Evolutionary conservation across 768 basidiomycete species (phyloP), one percentile per base, ranked within the genome.

Genomic region (Rhizopogon roseolus): DNA sequence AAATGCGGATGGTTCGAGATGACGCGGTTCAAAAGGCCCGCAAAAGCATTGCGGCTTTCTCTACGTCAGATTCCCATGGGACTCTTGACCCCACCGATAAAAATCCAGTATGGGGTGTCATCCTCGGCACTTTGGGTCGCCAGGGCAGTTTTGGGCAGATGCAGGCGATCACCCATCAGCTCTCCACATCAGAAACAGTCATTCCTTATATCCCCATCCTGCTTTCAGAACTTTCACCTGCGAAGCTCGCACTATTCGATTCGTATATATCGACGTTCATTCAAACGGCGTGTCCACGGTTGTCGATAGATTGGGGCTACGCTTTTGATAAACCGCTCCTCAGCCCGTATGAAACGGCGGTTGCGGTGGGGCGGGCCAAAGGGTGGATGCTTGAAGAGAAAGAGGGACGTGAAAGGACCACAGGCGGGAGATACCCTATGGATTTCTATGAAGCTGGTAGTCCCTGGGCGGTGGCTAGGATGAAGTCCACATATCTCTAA

Each of bases 281-380:
- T 16, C 97, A 98, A 66, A 99, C 97, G 1, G 92, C 94, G 0
- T 98, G 97, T 68, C 97, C 97, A 3, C 84, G 97, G 25, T 74
- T 99, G 50, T 94, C 92, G 16, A 98, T 98, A 54, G 97, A 99
- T 65, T 99, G 97, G 97, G 97, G 97, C 4, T 95, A 95, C 64
- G 97, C 96, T 1, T 99, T 99, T 71, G 77, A 86, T 51, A 76
- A 80, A 19, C 97, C 97, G 2, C 74, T 98, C 46, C 71, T 99
- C 36, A 94, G 86, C 61, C 94, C 96, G 1, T 99, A 98, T 65
- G 97, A 98, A 70, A 87, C 90, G 0, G 83, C 86, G 5, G 90
- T 98, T 1, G 93, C 86, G 10, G 76, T 97, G 1, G 91, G 70
- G 29, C 57, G 44, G 52, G 55, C 90, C 1, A 76, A 78, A 49